phyloP scores from a whole-genome alignment of 177 flowering plant species.

The Vitis hybrid region DNA sequence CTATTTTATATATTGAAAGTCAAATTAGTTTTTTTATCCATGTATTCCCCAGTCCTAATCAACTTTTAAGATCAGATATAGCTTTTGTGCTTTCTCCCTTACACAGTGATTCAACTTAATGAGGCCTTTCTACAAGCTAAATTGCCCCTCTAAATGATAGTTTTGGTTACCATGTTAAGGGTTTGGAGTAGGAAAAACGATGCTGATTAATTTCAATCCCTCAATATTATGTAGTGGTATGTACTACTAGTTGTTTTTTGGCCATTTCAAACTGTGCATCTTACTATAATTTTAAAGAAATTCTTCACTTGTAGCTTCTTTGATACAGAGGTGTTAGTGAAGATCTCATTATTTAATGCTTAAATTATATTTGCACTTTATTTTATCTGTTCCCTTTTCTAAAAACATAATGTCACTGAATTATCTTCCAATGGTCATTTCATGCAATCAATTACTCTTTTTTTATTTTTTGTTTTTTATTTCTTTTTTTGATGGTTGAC shows the following conservation, averaged over 20 bases:
- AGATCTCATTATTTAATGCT: background rate
- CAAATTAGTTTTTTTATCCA: background rate
- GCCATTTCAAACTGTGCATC: background rate
- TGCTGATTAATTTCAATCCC: background rate
- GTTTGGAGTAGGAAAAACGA: too few species aligned
- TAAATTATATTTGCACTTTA: background rate
- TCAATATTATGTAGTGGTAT: background rate
- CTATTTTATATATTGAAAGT: background rate
- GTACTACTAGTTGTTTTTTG: too few species aligned
- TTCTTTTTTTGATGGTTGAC: conserved; percentile 4
- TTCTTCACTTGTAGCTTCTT: background rate
- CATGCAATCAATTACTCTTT: background rate
- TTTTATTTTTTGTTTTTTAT: background rate
- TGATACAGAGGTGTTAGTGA: background rate
- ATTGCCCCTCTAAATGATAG: background rate
- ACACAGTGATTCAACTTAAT: background rate
- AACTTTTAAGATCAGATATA: background rate
- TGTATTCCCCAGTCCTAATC: background rate
- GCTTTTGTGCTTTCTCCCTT: background rate
- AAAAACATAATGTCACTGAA: background rate
- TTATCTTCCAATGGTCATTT: background rate
- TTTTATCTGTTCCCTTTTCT: background rate
- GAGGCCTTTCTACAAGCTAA: background rate
- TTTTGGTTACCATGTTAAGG: background rate
- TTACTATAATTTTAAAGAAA: background rate